Evolutionary conservation across 2,329 filamentous ascomycete genomes (phyloP).

Genomic region (Phialocephala sp.): DNA sequence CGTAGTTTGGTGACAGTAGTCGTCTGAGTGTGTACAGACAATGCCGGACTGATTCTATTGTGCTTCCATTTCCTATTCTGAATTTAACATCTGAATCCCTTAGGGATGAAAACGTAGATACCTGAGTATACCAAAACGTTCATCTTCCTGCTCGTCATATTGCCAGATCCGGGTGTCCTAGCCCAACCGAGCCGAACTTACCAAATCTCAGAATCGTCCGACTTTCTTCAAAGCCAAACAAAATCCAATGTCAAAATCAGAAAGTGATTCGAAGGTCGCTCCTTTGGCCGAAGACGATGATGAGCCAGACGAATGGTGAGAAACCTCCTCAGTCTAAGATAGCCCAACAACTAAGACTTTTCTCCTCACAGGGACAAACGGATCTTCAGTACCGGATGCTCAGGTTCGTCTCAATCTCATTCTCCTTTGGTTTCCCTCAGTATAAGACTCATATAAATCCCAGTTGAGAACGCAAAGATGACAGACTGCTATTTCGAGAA

Average conservation of each 20-base stretch:
- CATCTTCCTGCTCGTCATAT: slow-evolving; percentile 71
- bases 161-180: slow-evolving; percentile 13
- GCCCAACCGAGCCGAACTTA: slow-evolving; percentile 34
- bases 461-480: slow-evolving; percentile 87
- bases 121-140: slow-evolving; percentile 95
- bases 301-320: slow-evolving; percentile 93
- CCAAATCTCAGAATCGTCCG: slow-evolving; percentile 18
- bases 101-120: slow-evolving; percentile 46
- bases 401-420: slow-evolving; percentile 59
- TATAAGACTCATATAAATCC: slow-evolving; percentile 22
- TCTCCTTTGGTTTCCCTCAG: slow-evolving; percentile 2
- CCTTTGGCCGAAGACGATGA: slow-evolving; percentile 68
- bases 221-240: slow-evolving; percentile 22
- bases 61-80: slow-evolving; percentile 76
- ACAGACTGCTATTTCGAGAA: slow-evolving; percentile 96
- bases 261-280: slow-evolving; percentile 37
- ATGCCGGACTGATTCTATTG: slow-evolving; percentile 86
- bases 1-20: slow-evolving; percentile 88
- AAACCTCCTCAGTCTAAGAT: slow-evolving; percentile 20
- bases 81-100: background rate
- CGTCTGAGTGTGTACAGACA: slow-evolving; percentile 86
- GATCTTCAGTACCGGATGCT: slow-evolving; percentile 95
- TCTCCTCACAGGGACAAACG: slow-evolving; percentile 80
- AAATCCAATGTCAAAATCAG: slow-evolving; percentile 41
- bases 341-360: slow-evolving; percentile 31